Evolutionary conservation across 495 filamentous ascomycete species (phyloP), one percentile per base, ranked within the genome.

Genomic region (Aspergillus ellipticus): DNA sequence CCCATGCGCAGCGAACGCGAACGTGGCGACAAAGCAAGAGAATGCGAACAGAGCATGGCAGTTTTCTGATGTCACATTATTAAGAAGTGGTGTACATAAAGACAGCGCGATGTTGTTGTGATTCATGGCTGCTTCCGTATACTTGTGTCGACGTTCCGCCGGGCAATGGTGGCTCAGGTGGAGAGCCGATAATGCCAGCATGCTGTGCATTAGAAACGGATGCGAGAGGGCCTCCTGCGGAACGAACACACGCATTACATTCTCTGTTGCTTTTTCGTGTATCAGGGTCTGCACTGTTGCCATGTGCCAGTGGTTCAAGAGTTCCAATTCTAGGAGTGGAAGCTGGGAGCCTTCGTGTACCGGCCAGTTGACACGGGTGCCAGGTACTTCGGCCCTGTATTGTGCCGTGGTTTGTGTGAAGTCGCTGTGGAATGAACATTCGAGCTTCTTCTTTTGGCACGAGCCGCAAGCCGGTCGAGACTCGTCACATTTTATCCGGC

Each of bases 401-500:
- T 19, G 24, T 15, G 16, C 42, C 37, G 11, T 3, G 6, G 37
- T 15, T 22, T n/a, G 57, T 15, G 48, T 26, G 13, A 37, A 24
- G 41, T 51, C 4, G 45, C 51, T 49, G 0, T 42, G 17, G 43
- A 57, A 63, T 9, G 33, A 17, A 35, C 60, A 66, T 6, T 28
- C 7, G 3, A 59, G 19, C 1, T 53, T 43, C 37, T 56, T 57
- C 33, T 41, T 51, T 5, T 28, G 48, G 47, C 64, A 66, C 11
- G 49, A 54, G 4, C 28, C 35, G 33, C 64, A 66, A 15, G 22
- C 33, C 11, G 64, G 64, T 6, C 53, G 60, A 4, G 26, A 29
- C 21, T 66, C 64, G 24, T 66, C 60, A 39, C 64, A 66, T 57
- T 63, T 66, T 16, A 61, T 61, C 22, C 58, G 43, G 8, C 64